Percentiles rank a stretch among this genome's conserved stretches.
Conservation (phyloP, 495 filamentous ascomycete species). For the Neurospora tetraspora region DNA sequence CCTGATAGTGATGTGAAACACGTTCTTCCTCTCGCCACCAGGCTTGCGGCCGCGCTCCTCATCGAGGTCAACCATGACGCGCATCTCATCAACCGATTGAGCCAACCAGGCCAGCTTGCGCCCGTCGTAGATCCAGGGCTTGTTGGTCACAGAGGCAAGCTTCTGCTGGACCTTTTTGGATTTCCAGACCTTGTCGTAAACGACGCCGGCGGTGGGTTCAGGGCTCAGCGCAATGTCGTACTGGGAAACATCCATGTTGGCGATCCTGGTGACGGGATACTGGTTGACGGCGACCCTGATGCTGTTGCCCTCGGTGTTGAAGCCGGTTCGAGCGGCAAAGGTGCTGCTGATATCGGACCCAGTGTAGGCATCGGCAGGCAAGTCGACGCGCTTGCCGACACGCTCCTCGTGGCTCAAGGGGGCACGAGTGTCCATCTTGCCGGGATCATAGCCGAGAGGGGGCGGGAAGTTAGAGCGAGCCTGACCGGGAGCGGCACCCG, state of each 20-base stretch:
- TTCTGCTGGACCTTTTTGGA: constrained; percentile 43
- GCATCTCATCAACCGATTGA: constrained; percentile 30
- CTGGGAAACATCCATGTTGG: constrained; percentile 53
- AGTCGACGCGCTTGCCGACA: constrained; percentile 31
- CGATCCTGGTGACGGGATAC: constrained; percentile 46
- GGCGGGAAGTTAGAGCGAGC: background rate
- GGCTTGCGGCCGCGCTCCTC: constrained; percentile 34
- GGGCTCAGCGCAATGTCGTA: constrained; percentile 66
- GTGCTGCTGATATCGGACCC: background rate
- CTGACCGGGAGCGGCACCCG: background rate
- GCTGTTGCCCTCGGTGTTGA: constrained; percentile 47
- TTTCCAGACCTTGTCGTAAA: constrained; percentile 62
- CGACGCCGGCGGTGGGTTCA: constrained; percentile 50
- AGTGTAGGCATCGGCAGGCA: constrained; percentile 35
- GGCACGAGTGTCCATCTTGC: constrained; percentile 7
- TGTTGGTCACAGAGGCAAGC: constrained; percentile 24
- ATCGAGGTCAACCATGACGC: constrained; percentile 56
- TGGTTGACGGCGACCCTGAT: constrained; percentile 61
- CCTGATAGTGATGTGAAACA: constrained; percentile 47
- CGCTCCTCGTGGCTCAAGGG: constrained; percentile 2
- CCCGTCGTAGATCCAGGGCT: constrained; percentile 65
- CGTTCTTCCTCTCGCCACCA: constrained; percentile 33
- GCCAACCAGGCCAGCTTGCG: constrained; percentile 65
- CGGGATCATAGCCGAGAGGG: constrained; percentile 22
- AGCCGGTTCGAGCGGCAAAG: constrained; percentile 34